Evolutionary conservation across 1,284 basidiomycete species (phyloP).

Genomic region (Apiotrichum siamense): DNA sequence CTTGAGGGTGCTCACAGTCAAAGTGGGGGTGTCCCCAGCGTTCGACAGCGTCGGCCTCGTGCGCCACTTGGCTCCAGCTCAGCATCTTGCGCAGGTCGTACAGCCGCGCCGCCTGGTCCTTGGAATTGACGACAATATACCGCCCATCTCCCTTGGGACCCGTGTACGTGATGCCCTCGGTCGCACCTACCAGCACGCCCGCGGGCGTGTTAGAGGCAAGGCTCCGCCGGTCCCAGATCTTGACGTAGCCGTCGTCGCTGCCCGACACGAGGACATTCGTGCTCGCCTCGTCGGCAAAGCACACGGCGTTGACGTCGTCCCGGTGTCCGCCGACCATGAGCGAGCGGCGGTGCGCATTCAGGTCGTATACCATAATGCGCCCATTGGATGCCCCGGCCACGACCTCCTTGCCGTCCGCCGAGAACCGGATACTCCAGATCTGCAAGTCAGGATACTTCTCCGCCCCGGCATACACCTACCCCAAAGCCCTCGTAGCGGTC

Average conservation of each 20-base stretch:
- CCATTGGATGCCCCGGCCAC: slow-evolving; percentile 52
- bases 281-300: slow-evolving; percentile 85
- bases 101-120: slow-evolving; percentile 85
- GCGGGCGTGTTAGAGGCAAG: slow-evolving; percentile 74
- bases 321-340: slow-evolving; percentile 77
- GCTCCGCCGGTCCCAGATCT: slow-evolving; percentile 95
- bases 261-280: slow-evolving; percentile 92
- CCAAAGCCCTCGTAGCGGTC: slow-evolving; percentile 54
- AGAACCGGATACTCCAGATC: slow-evolving; percentile 93
- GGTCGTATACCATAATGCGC: slow-evolving; percentile 71
- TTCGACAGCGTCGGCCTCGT: slow-evolving; percentile 48
- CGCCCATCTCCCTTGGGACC: slow-evolving; percentile 84
- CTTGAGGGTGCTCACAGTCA: slow-evolving; percentile 57
- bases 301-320: slow-evolving; percentile 93
- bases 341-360: slow-evolving; percentile 68
- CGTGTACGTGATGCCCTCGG: slow-evolving; percentile 86
- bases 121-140: slow-evolving; percentile 94
- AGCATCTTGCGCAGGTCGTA: slow-evolving; percentile 96
- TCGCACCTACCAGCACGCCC: slow-evolving; percentile 88
- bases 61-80: slow-evolving; percentile 62
- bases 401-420: slow-evolving; percentile 90
- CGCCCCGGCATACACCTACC: slow-evolving; percentile 17
- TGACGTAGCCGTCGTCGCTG: slow-evolving; percentile 87
- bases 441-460: slow-evolving; percentile 14
- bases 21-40: slow-evolving; percentile 61